Evolutionary conservation across 371 early-diverging fungal species (phyloP), one percentile per base, ranked within the genome.

Genomic region (Blakeslea trispora): DNA sequence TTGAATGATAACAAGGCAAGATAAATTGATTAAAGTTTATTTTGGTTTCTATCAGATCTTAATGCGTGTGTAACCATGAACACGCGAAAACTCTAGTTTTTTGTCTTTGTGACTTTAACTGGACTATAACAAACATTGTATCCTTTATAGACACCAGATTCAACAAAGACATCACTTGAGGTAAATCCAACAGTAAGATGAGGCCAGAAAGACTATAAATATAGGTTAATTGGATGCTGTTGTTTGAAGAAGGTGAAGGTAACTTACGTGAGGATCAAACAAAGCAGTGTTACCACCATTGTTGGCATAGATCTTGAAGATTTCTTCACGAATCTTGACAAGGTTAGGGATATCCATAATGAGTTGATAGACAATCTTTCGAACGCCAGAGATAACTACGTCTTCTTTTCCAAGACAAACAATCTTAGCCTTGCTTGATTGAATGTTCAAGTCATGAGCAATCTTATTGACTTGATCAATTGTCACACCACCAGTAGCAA

Each of bases 71-170:
- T 28, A 28, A 28, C n/a, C 28, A 28, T 5, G 28, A 5, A 28
- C 7, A 28, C 28, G 28, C 28, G 28, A 28, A 7, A 28, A 28
- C 28, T 28, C 7, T 28, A 28, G 28, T 28, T 28, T 7, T 28
- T 28, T 3, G 7, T 28, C 7, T 28, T 28, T 7, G 3, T 28
- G 28, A 28, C 28, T 28, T 28, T 37, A 21, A 67, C 39, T 1
- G 68, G 70, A 40, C 72, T 63, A 59, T 84, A 78, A 68, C 92
- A 91, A 2, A 81, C 82, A 68, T 87, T 87, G 55, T 66, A 58
- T 37, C 90, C 88, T 68, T 92, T 92, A 69, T 71, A 90, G 31
- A 91, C 74, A 18, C 88, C 88, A 59, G 91, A 82, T 59, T 83
- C 77, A 13, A 81, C 47, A 53, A 88, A 88, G 18, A 91, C 62